A percentile compares a stretch with the other conserved stretches of the same genome.
Evolutionary conservation across 2,329 filamentous ascomycete species (phyloP).

Genomic region (Verticillium zaregamsianum): DNA sequence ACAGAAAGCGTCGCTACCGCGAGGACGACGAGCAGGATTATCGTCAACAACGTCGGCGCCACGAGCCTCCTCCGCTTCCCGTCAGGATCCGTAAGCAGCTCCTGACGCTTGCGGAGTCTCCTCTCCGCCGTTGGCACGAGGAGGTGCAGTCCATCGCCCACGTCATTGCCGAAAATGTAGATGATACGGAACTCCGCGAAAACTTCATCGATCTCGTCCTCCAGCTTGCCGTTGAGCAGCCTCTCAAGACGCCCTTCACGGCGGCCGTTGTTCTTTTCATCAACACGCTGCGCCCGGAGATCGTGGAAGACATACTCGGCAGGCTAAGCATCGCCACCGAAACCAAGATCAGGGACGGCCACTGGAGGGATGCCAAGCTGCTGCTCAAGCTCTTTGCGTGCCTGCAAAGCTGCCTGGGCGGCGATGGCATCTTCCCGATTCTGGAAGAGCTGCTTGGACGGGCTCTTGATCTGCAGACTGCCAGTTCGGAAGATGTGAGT

Average conservation of each 20-base stretch:
- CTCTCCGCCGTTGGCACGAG: slow-evolving; percentile 72
- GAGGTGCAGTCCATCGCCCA: slow-evolving; percentile 73
- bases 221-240: slow-evolving; percentile 82
- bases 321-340: slow-evolving; percentile 60
- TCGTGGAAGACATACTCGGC: slow-evolving; percentile 66
- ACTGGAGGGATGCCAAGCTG: slow-evolving; percentile 90
- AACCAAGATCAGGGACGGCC: slow-evolving; percentile 62
- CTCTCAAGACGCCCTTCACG: slow-evolving; percentile 94
- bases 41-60: slow-evolving; percentile 67
- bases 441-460: slow-evolving; percentile 87
- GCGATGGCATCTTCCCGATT: slow-evolving; percentile 79
- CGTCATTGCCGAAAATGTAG: slow-evolving; percentile 75
- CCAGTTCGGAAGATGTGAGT: slow-evolving; percentile 86
- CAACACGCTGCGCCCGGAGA: slow-evolving; percentile 73
- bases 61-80: slow-evolving; percentile 64
- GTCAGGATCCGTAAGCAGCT: slow-evolving; percentile 75
- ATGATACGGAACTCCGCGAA: slow-evolving; percentile 73
- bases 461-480: slow-evolving; percentile 89
- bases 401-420: slow-evolving; percentile 73
- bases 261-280: slow-evolving; percentile 76
- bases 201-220: slow-evolving; percentile 70
- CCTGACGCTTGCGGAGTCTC: slow-evolving; percentile 76
- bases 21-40: slow-evolving; percentile 78
- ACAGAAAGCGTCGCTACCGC: slow-evolving; percentile 75
- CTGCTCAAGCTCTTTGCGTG: slow-evolving; percentile 86